Evolutionary conservation across 345 rosid species (phyloP), one percentile per base, ranked within the genome.

Genomic region (Gossypium ekmanianum): DNA sequence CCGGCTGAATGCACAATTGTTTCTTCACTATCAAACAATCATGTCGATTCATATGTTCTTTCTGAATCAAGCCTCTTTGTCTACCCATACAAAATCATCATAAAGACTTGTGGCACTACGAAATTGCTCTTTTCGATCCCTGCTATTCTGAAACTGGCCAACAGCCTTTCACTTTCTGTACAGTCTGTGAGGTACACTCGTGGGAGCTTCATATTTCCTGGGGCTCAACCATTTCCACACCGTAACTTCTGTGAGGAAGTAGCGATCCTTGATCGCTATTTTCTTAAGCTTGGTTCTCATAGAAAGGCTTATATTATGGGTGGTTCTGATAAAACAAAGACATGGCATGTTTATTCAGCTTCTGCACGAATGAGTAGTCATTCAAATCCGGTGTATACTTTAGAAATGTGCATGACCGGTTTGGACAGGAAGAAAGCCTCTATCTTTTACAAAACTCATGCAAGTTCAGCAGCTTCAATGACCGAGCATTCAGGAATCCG

Each of bases 321-420:
- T 13, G 74, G 75, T 64, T 76, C 87, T 3, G 86, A 85, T 45
- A 75, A 83, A 65, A 78, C 93, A 50, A 89, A 87, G 81, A 87
- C 89, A 76, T 93, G 99, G 99, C 97, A 95, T 74, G 91, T 95
- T 72, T 91, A 95, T 69, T 89, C 98, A 63, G 99, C 98, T 64
- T 78, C 88, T 73, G 86, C 89, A 2, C 79, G 82, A 68, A 55
- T 45, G 24, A 47, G 24, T 11, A 17, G 51, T 45, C 39, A 41
- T 45, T 39, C 71, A 10, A 61, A 77, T 55, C 78, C 85, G 0
- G 79, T 87, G 66, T 85, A 82, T 83, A 90, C 98, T 48, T 87
- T 95, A 0, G 99, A 95, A 81, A 87, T 95, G 97, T 95, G 97
- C 87, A 91, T 95, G 99, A 93, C 97, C 66, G 94, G 93, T 74